phyloP scores from a whole-genome alignment of 305 asterid genomes.

The Fraxinus nigra region DNA sequence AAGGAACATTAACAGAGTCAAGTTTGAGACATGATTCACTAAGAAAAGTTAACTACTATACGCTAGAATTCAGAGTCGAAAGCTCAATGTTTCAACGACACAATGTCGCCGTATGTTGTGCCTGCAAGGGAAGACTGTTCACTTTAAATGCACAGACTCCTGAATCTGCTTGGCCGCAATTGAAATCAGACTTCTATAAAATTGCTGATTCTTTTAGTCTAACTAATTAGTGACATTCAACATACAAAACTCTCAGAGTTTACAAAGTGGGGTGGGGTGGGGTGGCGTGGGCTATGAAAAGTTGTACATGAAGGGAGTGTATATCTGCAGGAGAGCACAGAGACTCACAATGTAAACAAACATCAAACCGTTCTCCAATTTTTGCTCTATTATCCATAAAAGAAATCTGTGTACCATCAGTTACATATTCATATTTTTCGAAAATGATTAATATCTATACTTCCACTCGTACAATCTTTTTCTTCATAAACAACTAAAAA shows the following conservation, averaged over 20 bases:
- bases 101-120: constrained; percentile 77
- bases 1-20: constrained; percentile 50
- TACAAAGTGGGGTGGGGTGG: neutral
- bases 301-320: neutral
- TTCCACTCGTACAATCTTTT: neutral
- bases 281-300: neutral
- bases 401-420: neutral
- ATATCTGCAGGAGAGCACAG: neutral
- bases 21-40: constrained; percentile 53
- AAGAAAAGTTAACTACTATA: constrained; percentile 53
- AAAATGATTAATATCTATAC: neutral
- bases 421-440: neutral
- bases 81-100: constrained; percentile 58
- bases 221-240: constrained; percentile 7
- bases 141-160: constrained; percentile 80
- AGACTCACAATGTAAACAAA: neutral
- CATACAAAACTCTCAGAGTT: neutral
- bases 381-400: neutral
- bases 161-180: constrained; percentile 66
- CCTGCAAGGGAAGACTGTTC: constrained; percentile 53
- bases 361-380: neutral
- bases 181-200: constrained; percentile 47
- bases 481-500: neutral
- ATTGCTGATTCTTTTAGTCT: constrained; percentile 60
- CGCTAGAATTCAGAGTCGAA: constrained; percentile 66